phyloP scores from a whole-genome alignment of 495 filamentous ascomycete genomes.

The Evernia prunastri region DNA sequence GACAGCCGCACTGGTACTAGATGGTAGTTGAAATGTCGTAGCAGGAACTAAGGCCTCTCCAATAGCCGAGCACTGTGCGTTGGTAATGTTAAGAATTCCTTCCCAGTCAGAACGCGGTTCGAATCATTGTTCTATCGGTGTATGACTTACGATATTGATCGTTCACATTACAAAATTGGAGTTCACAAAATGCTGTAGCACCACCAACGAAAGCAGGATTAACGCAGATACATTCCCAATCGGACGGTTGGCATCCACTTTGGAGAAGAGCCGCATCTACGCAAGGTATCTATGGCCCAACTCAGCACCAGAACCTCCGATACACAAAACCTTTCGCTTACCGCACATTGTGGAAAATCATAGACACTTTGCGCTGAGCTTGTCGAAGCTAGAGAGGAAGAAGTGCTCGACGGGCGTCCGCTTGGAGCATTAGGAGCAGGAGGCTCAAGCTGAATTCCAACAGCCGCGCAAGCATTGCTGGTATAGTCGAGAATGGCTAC shows the following conservation, averaged over 20 bases:
- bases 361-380: background rate
- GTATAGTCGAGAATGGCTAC: background rate
- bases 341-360: background rate
- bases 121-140: background rate
- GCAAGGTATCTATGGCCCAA: background rate
- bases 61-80: background rate
- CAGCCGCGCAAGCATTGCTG: background rate
- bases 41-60: background rate
- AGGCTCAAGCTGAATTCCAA: background rate
- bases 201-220: background rate
- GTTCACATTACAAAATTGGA: background rate
- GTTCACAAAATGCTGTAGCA: background rate
- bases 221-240: background rate
- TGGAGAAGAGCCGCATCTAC: conserved; percentile 1
- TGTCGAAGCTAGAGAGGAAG: background rate
- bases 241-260: background rate
- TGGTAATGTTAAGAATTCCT: background rate
- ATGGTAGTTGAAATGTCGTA: background rate
- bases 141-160: background rate
- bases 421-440: background rate
- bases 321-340: background rate
- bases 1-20: background rate
- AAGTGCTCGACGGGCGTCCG: background rate
- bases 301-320: background rate
- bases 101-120: background rate